These are phyloP conservation scores for Alternaria tenuissima DNA, from an alignment of 2,329 filamentous ascomycete species.

Conservation along the genomic window DNA sequence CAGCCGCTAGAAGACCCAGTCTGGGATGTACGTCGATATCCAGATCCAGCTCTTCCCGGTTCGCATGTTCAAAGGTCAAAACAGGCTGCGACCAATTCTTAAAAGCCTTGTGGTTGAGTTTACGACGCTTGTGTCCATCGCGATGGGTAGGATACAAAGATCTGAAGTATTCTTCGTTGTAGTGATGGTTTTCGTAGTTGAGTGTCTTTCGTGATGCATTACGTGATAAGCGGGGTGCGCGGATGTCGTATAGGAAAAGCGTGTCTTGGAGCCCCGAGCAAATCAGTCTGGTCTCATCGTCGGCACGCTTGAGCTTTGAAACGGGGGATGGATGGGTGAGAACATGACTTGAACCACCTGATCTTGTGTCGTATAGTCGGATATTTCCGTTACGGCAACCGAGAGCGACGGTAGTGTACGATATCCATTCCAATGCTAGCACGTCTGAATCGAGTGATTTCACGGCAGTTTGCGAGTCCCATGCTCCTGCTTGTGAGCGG, in stretches of 20 bases:
- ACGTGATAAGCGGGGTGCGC: slow-evolving; percentile 22
- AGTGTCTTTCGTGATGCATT: not conserved
- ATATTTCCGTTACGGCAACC: slow-evolving; percentile 48
- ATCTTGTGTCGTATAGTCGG: slow-evolving; percentile 44
- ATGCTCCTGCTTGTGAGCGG: slow-evolving; percentile 29
- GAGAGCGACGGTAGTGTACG: slow-evolving; percentile 37
- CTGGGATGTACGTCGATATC: slow-evolving; percentile 41
- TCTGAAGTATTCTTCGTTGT: slow-evolving; percentile 27
- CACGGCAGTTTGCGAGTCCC: slow-evolving; percentile 22
- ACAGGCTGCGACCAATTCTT: slow-evolving; percentile 37
- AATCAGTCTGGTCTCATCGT: slow-evolving; percentile 37
- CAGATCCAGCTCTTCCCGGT: slow-evolving; percentile 34
- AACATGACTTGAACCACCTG: slow-evolving; percentile 32
- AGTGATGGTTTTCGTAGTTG: slow-evolving; percentile 18
- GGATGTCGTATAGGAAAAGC: slow-evolving; percentile 45
- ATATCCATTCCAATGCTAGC: slow-evolving; percentile 47
- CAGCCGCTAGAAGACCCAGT: slow-evolving; percentile 46
- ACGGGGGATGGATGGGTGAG: slow-evolving; percentile 39
- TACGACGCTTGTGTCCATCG: slow-evolving; percentile 22
- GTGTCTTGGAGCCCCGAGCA: slow-evolving; percentile 39
- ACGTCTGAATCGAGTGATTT: slow-evolving; percentile 37
- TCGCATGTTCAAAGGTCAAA: slow-evolving; percentile 37
- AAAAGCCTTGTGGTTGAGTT: slow-evolving; percentile 16
- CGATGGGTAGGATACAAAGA: slow-evolving; percentile 14
- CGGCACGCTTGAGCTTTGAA: slow-evolving; percentile 33